phyloP scores from a whole-genome alignment of 306 rosid species.

The Acacia confusa region DNA sequence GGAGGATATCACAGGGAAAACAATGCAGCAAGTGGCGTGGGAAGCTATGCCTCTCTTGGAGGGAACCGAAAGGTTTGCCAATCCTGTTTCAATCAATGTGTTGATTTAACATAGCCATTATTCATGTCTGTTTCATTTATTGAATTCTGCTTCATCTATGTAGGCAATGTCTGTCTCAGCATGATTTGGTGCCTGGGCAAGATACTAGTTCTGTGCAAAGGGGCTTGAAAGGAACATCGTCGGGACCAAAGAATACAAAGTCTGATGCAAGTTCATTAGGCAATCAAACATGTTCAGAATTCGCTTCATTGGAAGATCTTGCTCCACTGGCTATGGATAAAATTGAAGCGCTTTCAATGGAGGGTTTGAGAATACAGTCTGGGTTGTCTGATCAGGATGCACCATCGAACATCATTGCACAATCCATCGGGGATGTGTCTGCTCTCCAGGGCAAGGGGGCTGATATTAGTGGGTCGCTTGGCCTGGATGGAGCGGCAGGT shows the following conservation, averaged over 20 bases:
- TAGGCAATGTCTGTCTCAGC: constrained; percentile 56
- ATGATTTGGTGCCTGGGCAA: constrained; percentile 43
- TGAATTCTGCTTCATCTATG: constrained; percentile 31
- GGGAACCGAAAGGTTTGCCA: constrained; percentile 59
- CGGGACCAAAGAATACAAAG: constrained; percentile 40
- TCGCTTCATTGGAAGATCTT: constrained; percentile 85
- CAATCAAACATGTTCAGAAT: constrained; percentile 49
- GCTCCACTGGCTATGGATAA: constrained; percentile 89
- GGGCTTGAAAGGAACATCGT: constrained; percentile 39
- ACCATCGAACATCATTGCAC: constrained; percentile 70
- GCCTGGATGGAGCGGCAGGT: constrained; percentile 83
- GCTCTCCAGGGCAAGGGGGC: constrained; percentile 64
- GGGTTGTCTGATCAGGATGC: constrained; percentile 79
- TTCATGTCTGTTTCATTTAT: constrained; percentile 9
- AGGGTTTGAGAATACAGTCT: constrained; percentile 92
- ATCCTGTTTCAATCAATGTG: constrained; percentile 19
- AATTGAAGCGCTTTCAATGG: constrained; percentile 86
- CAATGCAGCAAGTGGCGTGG: constrained; percentile 89
- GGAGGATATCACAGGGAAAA: constrained; percentile 90
- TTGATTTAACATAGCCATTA: neutral
- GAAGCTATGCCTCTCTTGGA: constrained; percentile 64
- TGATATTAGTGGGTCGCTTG: constrained; percentile 51
- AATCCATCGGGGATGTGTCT: constrained; percentile 57
- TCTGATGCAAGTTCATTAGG: constrained; percentile 38
- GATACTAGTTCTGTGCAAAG: constrained; percentile 36